A percentile compares a stretch with the other conserved stretches of the same genome.
Evolutionary conservation across 176 grass and related monocot species (phyloP).

Genomic region (Thalia dealbata): DNA sequence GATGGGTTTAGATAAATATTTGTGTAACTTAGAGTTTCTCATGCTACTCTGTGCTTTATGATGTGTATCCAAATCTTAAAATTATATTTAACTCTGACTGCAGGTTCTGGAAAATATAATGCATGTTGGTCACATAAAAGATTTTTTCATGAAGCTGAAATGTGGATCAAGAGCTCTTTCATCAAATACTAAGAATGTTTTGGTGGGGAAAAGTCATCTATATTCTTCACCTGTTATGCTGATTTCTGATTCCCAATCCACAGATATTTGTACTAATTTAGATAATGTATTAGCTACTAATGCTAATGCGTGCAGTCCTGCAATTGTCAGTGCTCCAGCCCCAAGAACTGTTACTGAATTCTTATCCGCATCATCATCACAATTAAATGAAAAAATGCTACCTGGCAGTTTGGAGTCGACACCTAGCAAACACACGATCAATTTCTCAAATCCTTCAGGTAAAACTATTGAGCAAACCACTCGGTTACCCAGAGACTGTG

Average conservation of each 20-base stretch:
- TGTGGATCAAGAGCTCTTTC: conserved; percentile 31
- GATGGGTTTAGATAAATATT: background rate
- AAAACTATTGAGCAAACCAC: background rate
- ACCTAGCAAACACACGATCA: background rate
- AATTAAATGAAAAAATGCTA: conserved; percentile 8
- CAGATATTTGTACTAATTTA: background rate
- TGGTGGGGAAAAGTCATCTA: conserved; percentile 24
- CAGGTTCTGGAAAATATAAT: conserved; percentile 72
- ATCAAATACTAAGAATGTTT: conserved; percentile 39
- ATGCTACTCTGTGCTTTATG: background rate
- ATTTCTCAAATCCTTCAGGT: background rate
- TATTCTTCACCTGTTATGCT: conserved; percentile 17
- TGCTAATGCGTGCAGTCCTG: background rate
- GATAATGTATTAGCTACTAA: background rate
- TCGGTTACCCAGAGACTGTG: conserved; percentile 21
- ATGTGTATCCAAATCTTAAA: conserved; percentile 12
- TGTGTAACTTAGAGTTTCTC: background rate
- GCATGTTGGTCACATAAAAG: conserved; percentile 60
- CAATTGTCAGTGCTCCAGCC: background rate
- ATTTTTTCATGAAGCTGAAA: conserved; percentile 44
- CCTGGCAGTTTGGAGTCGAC: conserved; percentile 25
- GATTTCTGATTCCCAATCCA: background rate
- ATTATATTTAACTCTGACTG: background rate
- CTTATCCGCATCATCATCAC: background rate
- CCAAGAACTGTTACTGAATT: background rate